Percentiles rank a stretch among this genome's conserved stretches.
Conservation (phyloP, 345 rosid genomes). For the Theobroma cacao region DNA sequence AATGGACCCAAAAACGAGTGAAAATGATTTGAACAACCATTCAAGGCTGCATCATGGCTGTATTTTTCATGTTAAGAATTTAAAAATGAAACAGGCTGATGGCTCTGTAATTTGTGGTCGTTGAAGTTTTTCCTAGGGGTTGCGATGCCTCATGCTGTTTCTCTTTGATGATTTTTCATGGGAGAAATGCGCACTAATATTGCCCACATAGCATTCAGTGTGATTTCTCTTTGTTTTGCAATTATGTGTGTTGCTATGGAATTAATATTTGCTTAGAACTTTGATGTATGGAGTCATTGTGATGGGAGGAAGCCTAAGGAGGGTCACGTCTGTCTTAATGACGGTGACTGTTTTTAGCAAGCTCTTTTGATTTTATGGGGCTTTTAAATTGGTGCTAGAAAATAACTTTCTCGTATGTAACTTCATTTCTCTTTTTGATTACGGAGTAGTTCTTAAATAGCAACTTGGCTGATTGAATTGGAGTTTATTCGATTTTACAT, state of each 20-base stretch:
- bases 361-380: not conserved
- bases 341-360: not conserved
- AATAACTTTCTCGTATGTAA: not conserved
- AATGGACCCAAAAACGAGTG: not conserved
- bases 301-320: no score
- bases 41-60: not conserved
- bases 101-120: not conserved
- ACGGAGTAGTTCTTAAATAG: not conserved
- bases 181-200: not conserved
- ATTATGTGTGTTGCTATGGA: no score
- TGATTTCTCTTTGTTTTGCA: no score
- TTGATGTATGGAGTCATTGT: not conserved
- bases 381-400: not conserved
- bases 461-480: not conserved
- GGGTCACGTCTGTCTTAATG: not conserved
- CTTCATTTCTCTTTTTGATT: not conserved
- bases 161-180: not conserved
- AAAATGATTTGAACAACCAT: no score
- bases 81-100: not conserved
- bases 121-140: not conserved
- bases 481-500: not conserved
- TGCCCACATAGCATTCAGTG: not conserved
- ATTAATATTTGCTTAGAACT: not conserved
- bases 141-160: not conserved
- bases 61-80: no score